Percentiles rank a stretch among this genome's conserved stretches.
Conservation (phyloP, 371 early-diverging fungal genomes). For the Mortierella sp. region DNA sequence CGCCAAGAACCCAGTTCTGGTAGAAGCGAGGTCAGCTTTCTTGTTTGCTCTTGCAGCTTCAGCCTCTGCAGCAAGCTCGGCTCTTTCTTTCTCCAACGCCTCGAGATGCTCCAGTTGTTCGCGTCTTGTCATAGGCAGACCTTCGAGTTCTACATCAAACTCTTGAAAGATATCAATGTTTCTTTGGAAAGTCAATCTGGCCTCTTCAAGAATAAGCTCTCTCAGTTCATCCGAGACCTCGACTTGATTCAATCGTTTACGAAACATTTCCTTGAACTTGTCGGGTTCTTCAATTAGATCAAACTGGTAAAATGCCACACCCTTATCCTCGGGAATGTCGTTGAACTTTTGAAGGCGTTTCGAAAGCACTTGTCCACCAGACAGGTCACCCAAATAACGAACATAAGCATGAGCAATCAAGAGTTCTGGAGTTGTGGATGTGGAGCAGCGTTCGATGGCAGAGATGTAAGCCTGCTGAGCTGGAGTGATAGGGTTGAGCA, state of each 20-base stretch:
- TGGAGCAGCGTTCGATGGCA: constrained; percentile 63
- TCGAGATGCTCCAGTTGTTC: constrained; percentile 20
- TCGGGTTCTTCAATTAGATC: constrained; percentile 62
- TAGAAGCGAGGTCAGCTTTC: not conserved
- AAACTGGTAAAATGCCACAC: constrained; percentile 67
- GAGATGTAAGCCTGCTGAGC: constrained; percentile 64
- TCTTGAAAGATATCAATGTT: constrained; percentile 50
- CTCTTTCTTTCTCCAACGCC: constrained; percentile 15
- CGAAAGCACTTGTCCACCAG: constrained; percentile 71
- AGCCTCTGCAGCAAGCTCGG: constrained; percentile 10
- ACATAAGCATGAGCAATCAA: constrained; percentile 72
- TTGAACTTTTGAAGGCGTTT: constrained; percentile 67
- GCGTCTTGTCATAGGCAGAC: constrained; percentile 12
- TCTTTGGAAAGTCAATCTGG: constrained; percentile 22
- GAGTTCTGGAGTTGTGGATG: constrained; percentile 61
- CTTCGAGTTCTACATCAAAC: constrained; percentile 45
- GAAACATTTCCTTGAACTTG: constrained; percentile 69
- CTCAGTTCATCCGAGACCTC: constrained; percentile 30
- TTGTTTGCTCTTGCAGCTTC: not conserved
- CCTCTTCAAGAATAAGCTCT: constrained; percentile 34
- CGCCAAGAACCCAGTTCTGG: not conserved
- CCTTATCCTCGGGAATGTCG: constrained; percentile 55
- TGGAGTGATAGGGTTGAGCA: constrained; percentile 62
- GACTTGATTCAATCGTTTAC: constrained; percentile 63
- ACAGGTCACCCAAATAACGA: constrained; percentile 75